Evolutionary conservation across 2,329 filamentous ascomycete genomes (phyloP).

Genomic region (Aspergillus sp.): DNA sequence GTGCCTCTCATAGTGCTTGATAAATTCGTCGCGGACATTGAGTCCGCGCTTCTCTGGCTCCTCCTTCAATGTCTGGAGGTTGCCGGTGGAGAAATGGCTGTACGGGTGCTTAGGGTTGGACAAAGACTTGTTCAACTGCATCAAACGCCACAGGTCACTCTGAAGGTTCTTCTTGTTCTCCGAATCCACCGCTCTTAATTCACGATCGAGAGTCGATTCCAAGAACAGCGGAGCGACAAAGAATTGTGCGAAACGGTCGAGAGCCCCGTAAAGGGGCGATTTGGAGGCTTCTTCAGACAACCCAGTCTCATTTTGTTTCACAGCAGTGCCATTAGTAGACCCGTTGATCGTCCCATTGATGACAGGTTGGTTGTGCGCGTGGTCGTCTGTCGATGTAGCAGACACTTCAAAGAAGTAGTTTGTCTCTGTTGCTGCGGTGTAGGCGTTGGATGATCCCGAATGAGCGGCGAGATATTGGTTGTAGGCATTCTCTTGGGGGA

Average conservation of each 20-base stretch:
- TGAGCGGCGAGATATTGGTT: conserved; percentile 85
- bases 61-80: conserved; percentile 76
- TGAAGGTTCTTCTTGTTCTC: conserved; percentile 98
- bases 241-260: conserved; percentile 91
- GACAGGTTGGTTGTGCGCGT: conserved; percentile 24
- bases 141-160: conserved; percentile 77
- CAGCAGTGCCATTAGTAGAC: conserved; percentile 15
- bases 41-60: conserved; percentile 71
- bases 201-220: conserved; percentile 74
- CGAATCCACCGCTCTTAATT: conserved; percentile 82
- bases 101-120: conserved; percentile 83
- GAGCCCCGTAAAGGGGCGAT: conserved; percentile 68
- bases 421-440: conserved; percentile 85
- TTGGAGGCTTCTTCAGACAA: conserved; percentile 10
- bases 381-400: conserved; percentile 54
- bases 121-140: conserved; percentile 82
- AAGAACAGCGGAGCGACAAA: conserved; percentile 85
- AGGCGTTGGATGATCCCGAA: conserved; percentile 90
- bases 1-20: conserved; percentile 80
- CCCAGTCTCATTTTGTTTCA: conserved; percentile 9
- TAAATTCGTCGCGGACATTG: conserved; percentile 83
- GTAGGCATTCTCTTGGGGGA: conserved; percentile 92
- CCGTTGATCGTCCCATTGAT: conserved; percentile 20
- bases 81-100: conserved; percentile 87
- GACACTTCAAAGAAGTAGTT: conserved; percentile 98